These are phyloP conservation scores for Boletus patriciae DNA, from an alignment of 768 basidiomycete species.

Conservation along the genomic window DNA sequence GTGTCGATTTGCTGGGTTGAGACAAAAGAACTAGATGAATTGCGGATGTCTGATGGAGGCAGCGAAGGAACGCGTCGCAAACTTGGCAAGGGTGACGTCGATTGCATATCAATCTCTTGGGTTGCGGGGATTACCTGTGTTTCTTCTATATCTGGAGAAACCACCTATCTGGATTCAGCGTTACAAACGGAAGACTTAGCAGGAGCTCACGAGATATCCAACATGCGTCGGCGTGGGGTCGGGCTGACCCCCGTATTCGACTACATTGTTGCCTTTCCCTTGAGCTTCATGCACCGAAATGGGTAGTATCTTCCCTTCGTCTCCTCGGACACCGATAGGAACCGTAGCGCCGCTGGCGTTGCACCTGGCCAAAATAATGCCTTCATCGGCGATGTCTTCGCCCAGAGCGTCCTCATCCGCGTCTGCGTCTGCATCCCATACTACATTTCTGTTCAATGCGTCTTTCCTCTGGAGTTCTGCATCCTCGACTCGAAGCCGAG, in stretches of 20 bases:
- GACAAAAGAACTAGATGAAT: slow-evolving; percentile 15
- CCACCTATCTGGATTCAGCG: slow-evolving; percentile 14
- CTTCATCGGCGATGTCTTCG: slow-evolving; percentile 42
- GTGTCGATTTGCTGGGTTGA: slow-evolving; percentile 39
- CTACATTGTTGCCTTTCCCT: slow-evolving; percentile 2
- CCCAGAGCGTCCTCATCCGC: slow-evolving; percentile 60
- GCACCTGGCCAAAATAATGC: slow-evolving; percentile 28
- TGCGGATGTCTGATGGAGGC: slow-evolving; percentile 30
- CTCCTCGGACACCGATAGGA: slow-evolving; percentile 60
- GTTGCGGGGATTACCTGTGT: slow-evolving; percentile 48
- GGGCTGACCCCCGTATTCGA: slow-evolving; percentile 49
- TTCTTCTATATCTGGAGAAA: slow-evolving; percentile 41
- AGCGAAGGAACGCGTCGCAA: slow-evolving; percentile 17
- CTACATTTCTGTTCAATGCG: slow-evolving; percentile 58
- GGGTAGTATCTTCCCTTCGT: slow-evolving; percentile 54
- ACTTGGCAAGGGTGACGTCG: slow-evolving; percentile 21
- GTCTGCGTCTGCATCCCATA: slow-evolving; percentile 64
- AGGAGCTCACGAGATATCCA: slow-evolving; percentile 50
- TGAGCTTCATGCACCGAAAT: slow-evolving; percentile 30
- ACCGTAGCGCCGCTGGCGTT: slow-evolving; percentile 20
- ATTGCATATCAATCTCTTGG: slow-evolving; percentile 31
- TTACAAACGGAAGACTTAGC: neutral
- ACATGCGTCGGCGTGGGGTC: slow-evolving; percentile 55
- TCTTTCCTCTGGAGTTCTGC: slow-evolving; percentile 61
- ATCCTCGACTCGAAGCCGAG: slow-evolving; percentile 50